Conservation (phyloP, 176 grass and related monocot genomes). For the Oryza nivara region DNA sequence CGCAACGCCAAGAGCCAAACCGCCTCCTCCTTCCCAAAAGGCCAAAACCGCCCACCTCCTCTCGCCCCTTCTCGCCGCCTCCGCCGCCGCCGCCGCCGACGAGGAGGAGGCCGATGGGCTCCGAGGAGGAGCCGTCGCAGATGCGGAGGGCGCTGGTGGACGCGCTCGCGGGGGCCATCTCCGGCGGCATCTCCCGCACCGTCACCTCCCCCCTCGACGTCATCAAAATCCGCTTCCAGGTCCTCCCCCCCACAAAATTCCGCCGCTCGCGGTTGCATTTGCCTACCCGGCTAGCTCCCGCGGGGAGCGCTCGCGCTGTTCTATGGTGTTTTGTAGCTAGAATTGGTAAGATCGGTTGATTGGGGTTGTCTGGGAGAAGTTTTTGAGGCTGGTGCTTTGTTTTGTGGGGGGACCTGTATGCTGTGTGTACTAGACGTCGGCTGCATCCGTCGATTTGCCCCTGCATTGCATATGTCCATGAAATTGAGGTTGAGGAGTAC, state of each 20-base stretch:
- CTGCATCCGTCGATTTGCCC: neutral
- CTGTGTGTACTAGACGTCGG: neutral
- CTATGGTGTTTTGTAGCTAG: neutral
- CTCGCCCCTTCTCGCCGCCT: neutral
- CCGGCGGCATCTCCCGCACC: slow-evolving; percentile 86
- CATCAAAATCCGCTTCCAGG: slow-evolving; percentile 99
- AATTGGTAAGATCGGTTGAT: neutral
- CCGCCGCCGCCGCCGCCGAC: neutral
- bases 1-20: slow-evolving; percentile 25
- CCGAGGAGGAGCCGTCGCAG: slow-evolving; percentile 65
- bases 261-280: neutral
- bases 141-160: slow-evolving; percentile 73
- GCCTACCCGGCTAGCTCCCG: neutral
- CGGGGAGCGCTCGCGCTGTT: neutral
- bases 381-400: neutral
- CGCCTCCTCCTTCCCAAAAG: slow-evolving; percentile 29
- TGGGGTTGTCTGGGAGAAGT: neutral
- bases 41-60: slow-evolving; percentile 21
- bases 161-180: slow-evolving; percentile 74
- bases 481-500: neutral
- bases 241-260: neutral
- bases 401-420: neutral
- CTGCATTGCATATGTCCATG: neutral
- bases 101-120: neutral
- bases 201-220: slow-evolving; percentile 97